These are phyloP conservation scores for Dendryphion nanum DNA, from an alignment of 2,329 filamentous ascomycete species.

Conservation along the genomic window DNA sequence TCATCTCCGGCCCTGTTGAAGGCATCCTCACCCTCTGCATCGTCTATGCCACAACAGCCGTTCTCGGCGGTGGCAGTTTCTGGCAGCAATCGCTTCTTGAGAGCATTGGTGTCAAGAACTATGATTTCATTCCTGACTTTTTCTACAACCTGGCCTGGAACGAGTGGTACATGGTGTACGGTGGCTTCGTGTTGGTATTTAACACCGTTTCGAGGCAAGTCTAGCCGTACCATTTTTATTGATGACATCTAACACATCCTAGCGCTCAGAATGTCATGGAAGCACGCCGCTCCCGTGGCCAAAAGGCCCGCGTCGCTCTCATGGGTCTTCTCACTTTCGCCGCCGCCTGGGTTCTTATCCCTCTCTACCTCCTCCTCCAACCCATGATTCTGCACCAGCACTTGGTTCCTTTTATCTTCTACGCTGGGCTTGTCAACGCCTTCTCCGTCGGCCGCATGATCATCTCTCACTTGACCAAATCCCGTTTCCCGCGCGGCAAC, in stretches of 20 bases:
- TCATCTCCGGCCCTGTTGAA: slow-evolving; percentile 93
- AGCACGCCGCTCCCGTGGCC: slow-evolving; percentile 70
- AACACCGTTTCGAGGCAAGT: slow-evolving; percentile 71
- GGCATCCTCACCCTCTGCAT: slow-evolving; percentile 80
- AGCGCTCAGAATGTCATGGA: slow-evolving; percentile 80
- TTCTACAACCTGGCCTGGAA: slow-evolving; percentile 83
- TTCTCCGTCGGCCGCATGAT: slow-evolving; percentile 97
- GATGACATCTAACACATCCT: slow-evolving; percentile 2
- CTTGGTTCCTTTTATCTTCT: slow-evolving; percentile 85
- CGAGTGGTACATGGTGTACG: slow-evolving; percentile 90
- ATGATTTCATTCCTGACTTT: slow-evolving; percentile 62
- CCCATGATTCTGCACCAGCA: slow-evolving; percentile 79
- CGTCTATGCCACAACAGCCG: slow-evolving; percentile 81
- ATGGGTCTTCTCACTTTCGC: slow-evolving; percentile 82
- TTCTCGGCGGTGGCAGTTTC: slow-evolving; percentile 83
- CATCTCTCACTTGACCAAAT: slow-evolving; percentile 85
- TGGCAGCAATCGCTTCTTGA: slow-evolving; percentile 83
- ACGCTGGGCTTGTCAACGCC: slow-evolving; percentile 85
- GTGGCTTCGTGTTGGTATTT: slow-evolving; percentile 74
- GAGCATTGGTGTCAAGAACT: slow-evolving; percentile 66
- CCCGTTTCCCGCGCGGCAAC: slow-evolving; percentile 87
- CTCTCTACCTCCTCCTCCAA: slow-evolving; percentile 79
- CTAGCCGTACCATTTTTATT: neutral
- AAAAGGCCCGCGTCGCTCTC: slow-evolving; percentile 71
- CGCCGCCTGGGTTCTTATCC: slow-evolving; percentile 72